Evolutionary conservation across 2,329 filamentous ascomycete genomes (phyloP).

Genomic region (Colletotrichum sp.): DNA sequence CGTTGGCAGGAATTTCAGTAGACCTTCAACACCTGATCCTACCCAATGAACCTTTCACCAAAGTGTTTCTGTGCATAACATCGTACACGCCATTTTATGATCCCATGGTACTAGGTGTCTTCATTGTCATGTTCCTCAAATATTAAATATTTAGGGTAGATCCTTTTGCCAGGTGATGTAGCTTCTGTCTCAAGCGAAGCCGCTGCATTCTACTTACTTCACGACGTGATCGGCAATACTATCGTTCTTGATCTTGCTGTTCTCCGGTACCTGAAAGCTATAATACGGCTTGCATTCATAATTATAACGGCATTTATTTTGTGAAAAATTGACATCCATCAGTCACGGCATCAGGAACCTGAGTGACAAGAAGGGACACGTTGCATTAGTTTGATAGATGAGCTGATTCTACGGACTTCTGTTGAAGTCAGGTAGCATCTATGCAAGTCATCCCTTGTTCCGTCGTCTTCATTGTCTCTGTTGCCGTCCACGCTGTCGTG

Average conservation of each 20-base stretch:
- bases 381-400: neutral
- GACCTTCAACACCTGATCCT: neutral
- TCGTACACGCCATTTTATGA: neutral
- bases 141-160: fast-evolving
- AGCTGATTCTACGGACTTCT: neutral
- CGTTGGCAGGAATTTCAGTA: neutral
- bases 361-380: neutral
- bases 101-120: neutral
- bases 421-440: neutral
- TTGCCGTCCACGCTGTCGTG: neutral
- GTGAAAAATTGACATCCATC: neutral
- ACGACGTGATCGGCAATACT: neutral
- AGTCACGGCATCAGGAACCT: neutral
- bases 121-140: neutral
- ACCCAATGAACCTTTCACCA: neutral
- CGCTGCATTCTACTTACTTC: neutral
- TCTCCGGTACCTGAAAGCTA: neutral
- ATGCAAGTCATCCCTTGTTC: neutral
- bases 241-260: neutral
- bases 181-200: neutral
- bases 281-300: neutral
- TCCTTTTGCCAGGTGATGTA: neutral
- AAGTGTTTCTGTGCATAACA: neutral
- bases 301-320: fast-evolving
- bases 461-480: neutral